Conservation (phyloP, 1,139 yeast species). For the Arxiozyma slooffiae region DNA sequence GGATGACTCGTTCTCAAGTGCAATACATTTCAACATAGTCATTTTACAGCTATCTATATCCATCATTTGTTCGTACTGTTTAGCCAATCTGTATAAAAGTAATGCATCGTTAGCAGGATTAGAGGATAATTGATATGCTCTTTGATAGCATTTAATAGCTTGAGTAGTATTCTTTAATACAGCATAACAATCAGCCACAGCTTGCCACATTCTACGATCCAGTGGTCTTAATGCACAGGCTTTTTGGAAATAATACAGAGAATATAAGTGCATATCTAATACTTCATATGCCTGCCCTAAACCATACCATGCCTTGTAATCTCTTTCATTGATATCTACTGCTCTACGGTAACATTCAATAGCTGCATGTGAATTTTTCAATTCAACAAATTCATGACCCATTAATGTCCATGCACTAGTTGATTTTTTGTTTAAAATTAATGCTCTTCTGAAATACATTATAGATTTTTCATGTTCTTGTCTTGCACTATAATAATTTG, state of each 20-base stretch:
- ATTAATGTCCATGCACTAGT: slow-evolving; percentile 94
- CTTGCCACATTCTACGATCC: slow-evolving; percentile 95
- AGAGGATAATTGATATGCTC: slow-evolving; percentile 38
- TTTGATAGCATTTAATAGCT: slow-evolving; percentile 38
- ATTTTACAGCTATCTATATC: slow-evolving; percentile 46
- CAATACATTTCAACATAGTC: slow-evolving; percentile 66
- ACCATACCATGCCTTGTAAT: slow-evolving; percentile 97
- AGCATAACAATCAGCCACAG: slow-evolving; percentile 83
- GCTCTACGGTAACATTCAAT: slow-evolving; percentile 92
- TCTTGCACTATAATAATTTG: slow-evolving; percentile 84
- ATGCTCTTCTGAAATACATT: slow-evolving; percentile 82
- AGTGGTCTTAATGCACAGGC: slow-evolving; percentile 83
- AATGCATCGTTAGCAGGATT: slow-evolving; percentile 37
- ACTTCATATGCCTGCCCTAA: slow-evolving; percentile 97
- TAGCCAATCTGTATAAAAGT: slow-evolving; percentile 60
- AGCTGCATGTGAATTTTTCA: slow-evolving; percentile 94
- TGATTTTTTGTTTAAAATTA: slow-evolving; percentile 69
- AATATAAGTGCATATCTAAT: slow-evolving; percentile 87
- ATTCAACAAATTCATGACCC: slow-evolving; percentile 98
- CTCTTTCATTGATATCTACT: slow-evolving; percentile 74
- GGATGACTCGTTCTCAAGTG: slow-evolving; percentile 43
- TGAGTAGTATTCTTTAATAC: slow-evolving; percentile 54
- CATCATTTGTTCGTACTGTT: slow-evolving; percentile 49
- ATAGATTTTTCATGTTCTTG: slow-evolving; percentile 94
- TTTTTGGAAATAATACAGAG: slow-evolving; percentile 82